Evolutionary conservation across 2,329 filamentous ascomycete genomes (phyloP).

Genomic region (Talaromyces amestolkiae): DNA sequence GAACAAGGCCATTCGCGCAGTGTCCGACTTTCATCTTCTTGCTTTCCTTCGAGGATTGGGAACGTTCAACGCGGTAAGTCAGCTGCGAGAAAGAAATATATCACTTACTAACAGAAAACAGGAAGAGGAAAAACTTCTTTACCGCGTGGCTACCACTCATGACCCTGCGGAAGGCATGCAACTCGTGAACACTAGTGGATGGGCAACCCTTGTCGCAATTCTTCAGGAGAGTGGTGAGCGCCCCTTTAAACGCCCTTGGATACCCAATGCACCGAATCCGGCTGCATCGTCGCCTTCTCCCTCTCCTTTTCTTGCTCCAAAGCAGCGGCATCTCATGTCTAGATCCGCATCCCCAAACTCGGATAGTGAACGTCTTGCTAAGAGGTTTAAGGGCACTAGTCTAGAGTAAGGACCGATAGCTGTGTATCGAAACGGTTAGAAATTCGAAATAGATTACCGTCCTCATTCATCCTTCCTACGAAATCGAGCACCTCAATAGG

Average conservation of each 20-base stretch:
- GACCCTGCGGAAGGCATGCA: slow-evolving; percentile 78
- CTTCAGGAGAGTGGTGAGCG: slow-evolving; percentile 97
- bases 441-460: slow-evolving; percentile 1
- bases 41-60: slow-evolving; percentile 78
- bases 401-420: slow-evolving; percentile 39
- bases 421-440: background rate
- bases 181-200: slow-evolving; percentile 81
- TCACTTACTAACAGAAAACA: slow-evolving; percentile 38
- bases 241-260: slow-evolving; percentile 69
- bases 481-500: background rate
- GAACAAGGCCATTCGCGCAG: slow-evolving; percentile 60
- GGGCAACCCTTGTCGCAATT: slow-evolving; percentile 90
- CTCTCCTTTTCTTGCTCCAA: slow-evolving; percentile 23
- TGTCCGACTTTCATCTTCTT: slow-evolving; percentile 95
- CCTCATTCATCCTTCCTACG: background rate
- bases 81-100: background rate
- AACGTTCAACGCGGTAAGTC: slow-evolving; percentile 76
- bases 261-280: slow-evolving; percentile 30
- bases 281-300: slow-evolving; percentile 28
- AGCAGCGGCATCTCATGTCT: slow-evolving; percentile 34
- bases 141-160: slow-evolving; percentile 76
- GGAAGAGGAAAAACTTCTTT: slow-evolving; percentile 87
- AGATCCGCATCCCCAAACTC: slow-evolving; percentile 43
- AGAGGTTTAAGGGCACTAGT: slow-evolving; percentile 63
- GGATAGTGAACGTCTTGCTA: slow-evolving; percentile 61